Conservation (phyloP, 306 rosid species). For the Corylus americana region DNA sequence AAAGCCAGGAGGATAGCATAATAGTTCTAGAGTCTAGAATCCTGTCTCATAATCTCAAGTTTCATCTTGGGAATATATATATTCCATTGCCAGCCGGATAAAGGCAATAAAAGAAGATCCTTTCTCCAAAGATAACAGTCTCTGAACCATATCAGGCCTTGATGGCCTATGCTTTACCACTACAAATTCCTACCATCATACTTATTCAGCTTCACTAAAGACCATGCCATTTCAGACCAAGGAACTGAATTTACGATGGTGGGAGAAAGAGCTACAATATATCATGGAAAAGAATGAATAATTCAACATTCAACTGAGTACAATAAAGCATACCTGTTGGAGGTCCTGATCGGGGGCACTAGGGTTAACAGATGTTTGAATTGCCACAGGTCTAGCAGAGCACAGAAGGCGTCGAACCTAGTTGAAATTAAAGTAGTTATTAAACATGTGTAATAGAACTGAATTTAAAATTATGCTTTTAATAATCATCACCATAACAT, state of each 20-base stretch:
- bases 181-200: neutral
- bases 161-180: neutral
- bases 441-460: slow-evolving; percentile 5
- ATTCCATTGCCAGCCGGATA: neutral
- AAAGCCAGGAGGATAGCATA: neutral
- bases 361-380: slow-evolving; percentile 86
- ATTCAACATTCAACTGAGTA: slow-evolving; percentile 1
- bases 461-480: neutral
- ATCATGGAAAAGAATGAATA: slow-evolving; percentile 16
- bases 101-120: neutral
- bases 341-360: slow-evolving; percentile 95
- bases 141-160: neutral
- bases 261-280: neutral
- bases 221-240: neutral
- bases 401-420: slow-evolving; percentile 94
- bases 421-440: slow-evolving; percentile 29
- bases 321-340: slow-evolving; percentile 72
- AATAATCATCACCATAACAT: neutral
- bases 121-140: neutral
- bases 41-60: neutral
- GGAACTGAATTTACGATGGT: neutral
- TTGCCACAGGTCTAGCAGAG: slow-evolving; percentile 95
- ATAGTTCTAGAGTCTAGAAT: neutral
- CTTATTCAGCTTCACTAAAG: neutral
- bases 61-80: neutral